Conservation (phyloP, 805 yeast genomes). For the Monosporozyma siamensis region DNA sequence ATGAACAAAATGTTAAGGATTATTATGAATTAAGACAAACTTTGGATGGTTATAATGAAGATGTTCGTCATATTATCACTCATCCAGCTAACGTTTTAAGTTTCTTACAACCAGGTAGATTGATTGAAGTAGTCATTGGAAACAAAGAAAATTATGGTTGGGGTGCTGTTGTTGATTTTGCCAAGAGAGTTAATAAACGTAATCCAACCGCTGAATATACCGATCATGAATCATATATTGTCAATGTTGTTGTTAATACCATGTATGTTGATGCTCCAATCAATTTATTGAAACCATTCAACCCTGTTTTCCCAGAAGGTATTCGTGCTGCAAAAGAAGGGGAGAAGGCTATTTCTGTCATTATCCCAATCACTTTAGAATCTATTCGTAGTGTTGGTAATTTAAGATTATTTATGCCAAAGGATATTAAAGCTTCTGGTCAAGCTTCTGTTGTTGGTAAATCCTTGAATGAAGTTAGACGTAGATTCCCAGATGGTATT, state of each 20-base stretch:
- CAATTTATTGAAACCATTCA: slow-evolving; percentile 65
- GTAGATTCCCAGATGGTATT: slow-evolving; percentile 81
- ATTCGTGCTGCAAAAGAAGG: slow-evolving; percentile 73
- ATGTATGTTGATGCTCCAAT: slow-evolving; percentile 81
- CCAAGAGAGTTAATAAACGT: slow-evolving; percentile 60
- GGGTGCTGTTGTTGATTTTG: slow-evolving; percentile 78
- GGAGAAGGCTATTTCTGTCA: slow-evolving; percentile 63
- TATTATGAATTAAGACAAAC: slow-evolving; percentile 76
- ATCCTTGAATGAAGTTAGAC: slow-evolving; percentile 68
- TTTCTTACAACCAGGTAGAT: slow-evolving; percentile 83
- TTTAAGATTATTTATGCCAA: slow-evolving; percentile 72
- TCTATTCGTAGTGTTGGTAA: slow-evolving; percentile 71
- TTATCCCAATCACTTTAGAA: slow-evolving; percentile 75
- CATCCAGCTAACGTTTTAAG: slow-evolving; percentile 85
- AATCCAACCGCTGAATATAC: slow-evolving; percentile 47
- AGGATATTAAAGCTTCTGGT: slow-evolving; percentile 54
- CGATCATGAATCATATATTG: slow-evolving; percentile 86
- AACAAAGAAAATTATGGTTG: slow-evolving; percentile 76
- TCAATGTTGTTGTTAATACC: slow-evolving; percentile 70
- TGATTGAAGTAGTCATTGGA: slow-evolving; percentile 57
- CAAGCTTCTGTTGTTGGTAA: slow-evolving; percentile 54
- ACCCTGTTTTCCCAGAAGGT: slow-evolving; percentile 77
- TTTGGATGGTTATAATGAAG: slow-evolving; percentile 58
- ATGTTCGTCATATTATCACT: slow-evolving; percentile 70
- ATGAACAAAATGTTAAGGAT: slow-evolving; percentile 65